Evolutionary conservation across 2,329 filamentous ascomycete species (phyloP).

Genomic region (Teratosphaeria zuluensis): DNA sequence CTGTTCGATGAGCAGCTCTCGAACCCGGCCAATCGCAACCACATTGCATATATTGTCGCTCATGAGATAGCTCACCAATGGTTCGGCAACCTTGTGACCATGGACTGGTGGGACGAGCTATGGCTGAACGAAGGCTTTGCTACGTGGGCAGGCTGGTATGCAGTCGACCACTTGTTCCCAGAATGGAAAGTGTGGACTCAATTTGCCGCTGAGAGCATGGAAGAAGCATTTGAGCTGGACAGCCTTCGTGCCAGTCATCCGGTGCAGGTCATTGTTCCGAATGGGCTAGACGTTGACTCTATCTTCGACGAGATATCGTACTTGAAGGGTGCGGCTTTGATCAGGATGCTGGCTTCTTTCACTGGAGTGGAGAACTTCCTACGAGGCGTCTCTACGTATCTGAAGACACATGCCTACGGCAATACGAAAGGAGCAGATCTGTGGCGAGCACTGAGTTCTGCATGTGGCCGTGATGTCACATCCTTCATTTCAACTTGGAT

Average conservation of each 20-base stretch:
- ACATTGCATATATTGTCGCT: neutral
- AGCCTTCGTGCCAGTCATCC: neutral
- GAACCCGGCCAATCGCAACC: neutral
- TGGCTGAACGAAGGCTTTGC: neutral
- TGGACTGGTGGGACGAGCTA: neutral
- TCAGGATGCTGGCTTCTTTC: neutral
- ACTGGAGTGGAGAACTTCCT: neutral
- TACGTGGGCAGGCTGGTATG: neutral
- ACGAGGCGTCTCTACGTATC: neutral
- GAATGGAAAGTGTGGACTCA: neutral
- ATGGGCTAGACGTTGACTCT: neutral
- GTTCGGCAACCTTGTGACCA: neutral
- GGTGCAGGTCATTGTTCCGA: neutral
- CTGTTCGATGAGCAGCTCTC: neutral
- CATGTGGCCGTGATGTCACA: neutral
- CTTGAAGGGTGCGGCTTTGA: neutral
- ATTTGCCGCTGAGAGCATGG: neutral
- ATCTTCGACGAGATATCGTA: neutral
- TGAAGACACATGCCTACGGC: neutral
- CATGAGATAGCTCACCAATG: slow-evolving; percentile 1
- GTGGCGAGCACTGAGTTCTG: neutral
- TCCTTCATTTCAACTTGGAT: neutral
- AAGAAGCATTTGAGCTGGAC: neutral
- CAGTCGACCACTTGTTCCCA: neutral
- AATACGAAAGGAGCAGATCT: neutral